Evolutionary conservation across 2,329 filamentous ascomycete genomes (phyloP).

Genomic region (Fusarium coffeatum): DNA sequence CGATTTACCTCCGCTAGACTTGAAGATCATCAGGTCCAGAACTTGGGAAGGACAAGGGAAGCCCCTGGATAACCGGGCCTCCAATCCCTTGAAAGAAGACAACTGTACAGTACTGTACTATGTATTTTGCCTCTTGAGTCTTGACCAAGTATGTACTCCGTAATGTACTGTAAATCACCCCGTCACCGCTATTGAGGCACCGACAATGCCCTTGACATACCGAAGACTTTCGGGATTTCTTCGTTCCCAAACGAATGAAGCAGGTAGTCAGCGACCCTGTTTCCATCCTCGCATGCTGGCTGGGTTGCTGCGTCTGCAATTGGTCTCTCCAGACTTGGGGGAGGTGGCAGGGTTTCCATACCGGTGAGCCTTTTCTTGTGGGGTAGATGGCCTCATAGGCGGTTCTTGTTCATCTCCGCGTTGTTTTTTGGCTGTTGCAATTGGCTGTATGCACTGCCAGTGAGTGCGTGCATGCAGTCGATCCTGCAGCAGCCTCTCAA

Average conservation of each 20-base stretch:
- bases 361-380: slow-evolving; percentile 36
- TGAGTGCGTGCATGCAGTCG: slow-evolving; percentile 5
- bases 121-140: slow-evolving; percentile 9
- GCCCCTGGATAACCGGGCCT: slow-evolving; percentile 20
- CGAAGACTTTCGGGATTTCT: slow-evolving; percentile 21
- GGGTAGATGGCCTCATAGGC: slow-evolving; percentile 37
- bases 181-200: slow-evolving; percentile 7
- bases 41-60: slow-evolving; percentile 10
- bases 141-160: background rate
- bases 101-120: background rate
- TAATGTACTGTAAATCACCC: slow-evolving; percentile 11
- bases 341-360: slow-evolving; percentile 29
- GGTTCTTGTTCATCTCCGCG: slow-evolving; percentile 33
- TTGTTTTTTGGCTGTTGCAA: slow-evolving; percentile 1
- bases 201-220: background rate
- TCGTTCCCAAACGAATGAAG: slow-evolving; percentile 23
- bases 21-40: slow-evolving; percentile 6
- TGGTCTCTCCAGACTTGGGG: slow-evolving; percentile 31
- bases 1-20: background rate
- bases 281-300: slow-evolving; percentile 2
- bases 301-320: slow-evolving; percentile 18
- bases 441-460: slow-evolving; percentile 1
- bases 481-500: slow-evolving; percentile 2
- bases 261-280: slow-evolving; percentile 31
- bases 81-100: background rate